Conservation (phyloP, 73 alveolate genomes). For the Tetrahymena malaccensis region DNA sequence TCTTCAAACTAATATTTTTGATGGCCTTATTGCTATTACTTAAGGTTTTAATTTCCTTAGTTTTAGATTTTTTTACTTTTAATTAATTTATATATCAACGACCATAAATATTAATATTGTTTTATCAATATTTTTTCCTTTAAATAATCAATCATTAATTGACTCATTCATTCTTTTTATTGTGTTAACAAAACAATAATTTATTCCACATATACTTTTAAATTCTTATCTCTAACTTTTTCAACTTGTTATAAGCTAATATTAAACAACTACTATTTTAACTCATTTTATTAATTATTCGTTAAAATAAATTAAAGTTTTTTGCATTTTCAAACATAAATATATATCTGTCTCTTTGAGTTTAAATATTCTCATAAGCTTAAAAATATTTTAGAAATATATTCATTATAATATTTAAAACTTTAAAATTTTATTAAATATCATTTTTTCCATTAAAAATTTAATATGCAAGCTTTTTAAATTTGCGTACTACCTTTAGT, state of each 20-base stretch:
- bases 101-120: neutral
- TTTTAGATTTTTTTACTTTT: neutral
- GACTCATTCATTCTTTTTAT: too few relatives aligned
- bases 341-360: too few relatives aligned
- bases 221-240: neutral
- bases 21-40: neutral
- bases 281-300: neutral
- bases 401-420: too few relatives aligned
- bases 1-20: neutral
- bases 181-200: too few relatives aligned
- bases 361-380: too few relatives aligned
- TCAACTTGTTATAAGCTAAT: neutral
- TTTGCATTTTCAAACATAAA: too few relatives aligned
- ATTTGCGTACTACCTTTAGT: too few relatives aligned
- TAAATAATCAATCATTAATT: too few relatives aligned
- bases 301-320: neutral
- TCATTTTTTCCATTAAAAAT: too few relatives aligned
- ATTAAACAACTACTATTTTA: neutral
- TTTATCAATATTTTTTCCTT: neutral
- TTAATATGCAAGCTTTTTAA: too few relatives aligned
- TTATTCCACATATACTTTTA: neutral
- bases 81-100: neutral
- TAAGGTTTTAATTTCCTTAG: neutral
- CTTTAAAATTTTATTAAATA: too few relatives aligned
- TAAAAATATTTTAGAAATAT: too few relatives aligned